phyloP scores from a whole-genome alignment of 345 rosid genomes.

The Salix exigua region DNA sequence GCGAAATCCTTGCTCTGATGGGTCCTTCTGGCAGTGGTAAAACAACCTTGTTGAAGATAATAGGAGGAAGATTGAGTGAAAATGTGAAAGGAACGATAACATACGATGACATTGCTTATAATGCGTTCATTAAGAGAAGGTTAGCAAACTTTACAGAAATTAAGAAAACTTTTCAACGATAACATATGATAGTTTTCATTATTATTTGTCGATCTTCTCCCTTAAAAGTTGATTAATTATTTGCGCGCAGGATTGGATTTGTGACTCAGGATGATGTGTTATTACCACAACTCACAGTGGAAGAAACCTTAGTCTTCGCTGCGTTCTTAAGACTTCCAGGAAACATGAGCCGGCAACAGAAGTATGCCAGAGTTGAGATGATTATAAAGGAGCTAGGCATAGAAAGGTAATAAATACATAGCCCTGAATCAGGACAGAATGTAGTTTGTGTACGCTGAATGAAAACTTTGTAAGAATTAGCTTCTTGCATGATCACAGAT shows the following conservation, averaged over 20 bases:
- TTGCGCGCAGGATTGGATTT: conserved; percentile 70
- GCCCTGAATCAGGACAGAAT: neutral
- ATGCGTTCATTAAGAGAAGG: conserved; percentile 78
- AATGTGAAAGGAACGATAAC: conserved; percentile 69
- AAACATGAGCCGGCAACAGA: conserved; percentile 73
- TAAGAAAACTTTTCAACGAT: neutral
- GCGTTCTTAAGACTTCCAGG: conserved; percentile 86
- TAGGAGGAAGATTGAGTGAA: conserved; percentile 80
- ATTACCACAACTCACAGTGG: conserved; percentile 89
- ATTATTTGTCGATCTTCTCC: neutral
- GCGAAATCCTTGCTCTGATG: conserved; percentile 88
- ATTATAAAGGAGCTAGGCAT: conserved; percentile 88
- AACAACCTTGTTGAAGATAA: conserved; percentile 77
- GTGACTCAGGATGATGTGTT: conserved; percentile 95
- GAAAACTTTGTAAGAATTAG: neutral
- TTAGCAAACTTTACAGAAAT: conserved; percentile 3
- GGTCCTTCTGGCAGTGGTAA: conserved; percentile 99
- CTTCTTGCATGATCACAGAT: conserved; percentile 33
- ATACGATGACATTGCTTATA: conserved; percentile 72
- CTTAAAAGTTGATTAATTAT: neutral
- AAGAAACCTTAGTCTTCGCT: conserved; percentile 83
- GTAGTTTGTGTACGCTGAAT: neutral
- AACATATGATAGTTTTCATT: too few relatives aligned
- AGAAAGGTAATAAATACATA: conserved; percentile 47
- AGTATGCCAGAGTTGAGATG: conserved; percentile 66